These are phyloP conservation scores for Backusella tarrabulga DNA, from an alignment of 192 early-diverging fungal genomes.

Conservation along the genomic window DNA sequence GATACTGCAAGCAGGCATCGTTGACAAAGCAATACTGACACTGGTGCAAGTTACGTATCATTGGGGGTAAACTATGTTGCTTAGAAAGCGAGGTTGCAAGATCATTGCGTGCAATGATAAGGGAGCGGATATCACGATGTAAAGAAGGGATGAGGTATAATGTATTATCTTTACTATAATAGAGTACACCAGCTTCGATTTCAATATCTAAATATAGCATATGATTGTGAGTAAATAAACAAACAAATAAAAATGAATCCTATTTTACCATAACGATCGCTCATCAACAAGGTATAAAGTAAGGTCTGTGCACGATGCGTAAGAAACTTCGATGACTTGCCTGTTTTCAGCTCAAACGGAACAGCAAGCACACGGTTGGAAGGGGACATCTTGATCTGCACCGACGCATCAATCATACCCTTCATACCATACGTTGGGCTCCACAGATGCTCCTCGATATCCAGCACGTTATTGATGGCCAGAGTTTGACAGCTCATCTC, in stretches of 20 bases:
- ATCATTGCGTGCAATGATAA: constrained; percentile 76
- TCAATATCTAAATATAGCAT: constrained; percentile 52
- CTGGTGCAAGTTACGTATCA: constrained; percentile 57
- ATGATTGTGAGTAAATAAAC: constrained; percentile 7
- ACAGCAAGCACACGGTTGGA: constrained; percentile 42
- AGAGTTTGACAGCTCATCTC: constrained; percentile 13
- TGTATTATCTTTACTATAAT: constrained; percentile 73
- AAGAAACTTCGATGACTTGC: constrained; percentile 55
- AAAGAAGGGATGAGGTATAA: constrained; percentile 59
- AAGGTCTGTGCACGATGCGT: constrained; percentile 82
- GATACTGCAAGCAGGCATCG: constrained; percentile 68
- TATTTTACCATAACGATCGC: constrained; percentile 72
- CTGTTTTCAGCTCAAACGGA: constrained; percentile 89
- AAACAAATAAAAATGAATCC: not conserved
- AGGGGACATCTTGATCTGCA: constrained; percentile 43
- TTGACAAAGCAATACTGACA: constrained; percentile 71
- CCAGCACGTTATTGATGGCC: constrained; percentile 68
- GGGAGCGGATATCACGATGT: constrained; percentile 64
- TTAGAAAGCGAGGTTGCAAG: constrained; percentile 58
- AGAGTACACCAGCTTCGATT: constrained; percentile 67
- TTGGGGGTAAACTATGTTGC: constrained; percentile 57
- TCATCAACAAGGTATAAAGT: constrained; percentile 83
- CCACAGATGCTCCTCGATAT: constrained; percentile 93
- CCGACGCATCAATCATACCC: constrained; percentile 85
- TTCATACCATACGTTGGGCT: constrained; percentile 91